phyloP scores from a whole-genome alignment of 306 rosid species.

The Pachyrhizus erosus region DNA sequence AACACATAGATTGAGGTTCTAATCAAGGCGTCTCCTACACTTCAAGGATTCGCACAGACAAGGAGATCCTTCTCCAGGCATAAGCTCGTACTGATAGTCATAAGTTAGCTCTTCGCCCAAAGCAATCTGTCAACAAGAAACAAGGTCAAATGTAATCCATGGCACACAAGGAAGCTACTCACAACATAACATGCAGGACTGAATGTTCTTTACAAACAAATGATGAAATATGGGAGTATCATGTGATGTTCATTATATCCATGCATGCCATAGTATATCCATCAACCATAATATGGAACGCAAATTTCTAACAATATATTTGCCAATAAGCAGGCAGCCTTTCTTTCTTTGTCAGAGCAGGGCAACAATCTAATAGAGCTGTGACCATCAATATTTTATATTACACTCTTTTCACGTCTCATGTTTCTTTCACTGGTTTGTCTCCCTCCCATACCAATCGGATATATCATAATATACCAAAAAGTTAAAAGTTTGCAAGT shows the following conservation, averaged over 20 bases:
- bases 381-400: background rate
- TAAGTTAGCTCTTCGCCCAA: constrained; percentile 89
- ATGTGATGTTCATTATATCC: background rate
- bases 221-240: background rate
- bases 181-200: background rate
- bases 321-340: background rate
- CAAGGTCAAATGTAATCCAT: constrained; percentile 37
- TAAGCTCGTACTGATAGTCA: constrained; percentile 62
- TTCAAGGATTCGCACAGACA: constrained; percentile 71
- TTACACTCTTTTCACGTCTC: background rate
- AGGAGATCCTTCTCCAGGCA: constrained; percentile 69
- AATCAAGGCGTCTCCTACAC: constrained; percentile 71
- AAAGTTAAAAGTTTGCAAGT: constrained; percentile 6
- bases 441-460: background rate
- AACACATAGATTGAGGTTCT: constrained; percentile 29
- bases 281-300: constrained; percentile 24
- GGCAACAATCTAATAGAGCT: background rate
- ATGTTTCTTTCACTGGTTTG: constrained; percentile 10
- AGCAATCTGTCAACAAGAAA: constrained; percentile 70
- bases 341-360: background rate
- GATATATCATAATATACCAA: background rate
- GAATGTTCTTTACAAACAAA: too few species aligned
- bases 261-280: background rate
- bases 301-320: constrained; percentile 24
- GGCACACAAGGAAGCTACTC: background rate